Base-by-base conservation (phyloP, 352 stramenopile species). In the Thraustotheca clavata region DNA sequence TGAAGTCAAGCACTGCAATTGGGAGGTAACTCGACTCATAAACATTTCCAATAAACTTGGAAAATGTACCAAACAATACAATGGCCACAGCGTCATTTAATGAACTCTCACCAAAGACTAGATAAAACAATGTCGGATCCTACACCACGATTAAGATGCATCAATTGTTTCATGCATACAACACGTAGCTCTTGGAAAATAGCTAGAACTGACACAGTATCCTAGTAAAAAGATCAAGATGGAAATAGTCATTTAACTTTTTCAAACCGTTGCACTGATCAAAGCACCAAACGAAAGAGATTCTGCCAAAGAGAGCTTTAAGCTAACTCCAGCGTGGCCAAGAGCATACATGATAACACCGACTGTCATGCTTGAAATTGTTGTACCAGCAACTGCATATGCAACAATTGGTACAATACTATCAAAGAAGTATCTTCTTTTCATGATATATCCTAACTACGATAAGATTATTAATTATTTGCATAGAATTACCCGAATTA, bases 41-140 rank as follows among this genome's bases (percentile, higher is more conserved):
- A 11, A 77, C 72, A 14, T 73, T 71, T 11, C 74, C 73, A 3
- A 94, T 70, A 66, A 88, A 88, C 55, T 89, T 83, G 7, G 73
- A 66, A 57, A 86, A 86, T 8, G 80, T 79, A 22, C 88, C 72
- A 59, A 91, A 95, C 0, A 93, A 63, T 11, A 91, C 80, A 34
- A 95, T 80, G 1, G 71, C 73, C 6, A 94, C 75, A 11, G 83
- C 83, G 68, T 95, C 86, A 63, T 94, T 95, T 22, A 95, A 69
- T 22, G 88, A 80, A 14, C 70, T 83, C 69, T 95, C 86, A 36
- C 86, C 86, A 76, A 94, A 94, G 3, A 91, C 77, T 20, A 95
- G 70, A 67, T 90, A 94, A 69, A 93, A 93, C 16, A 95, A 61
- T 31, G 75, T 79, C 33, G 80, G 79, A 62, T 95, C 79, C 29